These are phyloP conservation scores for Backusella luteola DNA, from an alignment of 192 early-diverging fungal species.

Conservation along the genomic window DNA sequence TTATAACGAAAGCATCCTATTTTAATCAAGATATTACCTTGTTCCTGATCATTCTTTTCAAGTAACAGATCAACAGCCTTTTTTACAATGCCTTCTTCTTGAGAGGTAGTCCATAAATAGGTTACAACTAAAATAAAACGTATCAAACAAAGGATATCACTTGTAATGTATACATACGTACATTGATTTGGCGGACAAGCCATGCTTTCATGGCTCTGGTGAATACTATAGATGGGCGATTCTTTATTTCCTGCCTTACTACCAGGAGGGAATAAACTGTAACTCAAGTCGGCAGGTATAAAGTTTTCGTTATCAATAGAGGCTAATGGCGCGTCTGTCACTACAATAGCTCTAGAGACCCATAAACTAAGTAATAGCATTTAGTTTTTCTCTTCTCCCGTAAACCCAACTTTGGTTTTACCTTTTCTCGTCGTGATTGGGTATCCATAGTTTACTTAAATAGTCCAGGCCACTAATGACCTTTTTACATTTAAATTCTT, in stretches of 20 bases:
- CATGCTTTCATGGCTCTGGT: conserved; percentile 24
- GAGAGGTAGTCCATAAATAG: conserved; percentile 35
- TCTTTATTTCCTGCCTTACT: not conserved
- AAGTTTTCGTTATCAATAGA: not conserved
- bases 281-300: conserved; percentile 11
- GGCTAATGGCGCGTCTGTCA: conserved; percentile 4
- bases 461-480: conserved; percentile 57
- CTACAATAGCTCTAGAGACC: conserved; percentile 18
- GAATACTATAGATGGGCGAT: not conserved
- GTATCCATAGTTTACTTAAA: conserved; percentile 38
- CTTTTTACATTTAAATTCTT: conserved; percentile 43
- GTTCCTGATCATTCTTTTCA: conserved; percentile 26
- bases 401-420: not conserved
- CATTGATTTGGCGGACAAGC: conserved; percentile 25
- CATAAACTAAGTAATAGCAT: not conserved
- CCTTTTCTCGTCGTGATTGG: conserved; percentile 26
- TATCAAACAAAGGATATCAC: not conserved
- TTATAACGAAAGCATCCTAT: not conserved
- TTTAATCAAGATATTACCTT: conserved; percentile 20
- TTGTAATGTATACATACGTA: not conserved
- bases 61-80: not conserved
- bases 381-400: not conserved
- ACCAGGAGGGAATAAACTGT: conserved; percentile 19
- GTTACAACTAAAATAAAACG: conserved; percentile 35
- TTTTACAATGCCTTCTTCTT: conserved; percentile 15